Evolutionary conservation across 2,329 filamentous ascomycete species (phyloP).

Genomic region (Microthyrium microscopicum): DNA sequence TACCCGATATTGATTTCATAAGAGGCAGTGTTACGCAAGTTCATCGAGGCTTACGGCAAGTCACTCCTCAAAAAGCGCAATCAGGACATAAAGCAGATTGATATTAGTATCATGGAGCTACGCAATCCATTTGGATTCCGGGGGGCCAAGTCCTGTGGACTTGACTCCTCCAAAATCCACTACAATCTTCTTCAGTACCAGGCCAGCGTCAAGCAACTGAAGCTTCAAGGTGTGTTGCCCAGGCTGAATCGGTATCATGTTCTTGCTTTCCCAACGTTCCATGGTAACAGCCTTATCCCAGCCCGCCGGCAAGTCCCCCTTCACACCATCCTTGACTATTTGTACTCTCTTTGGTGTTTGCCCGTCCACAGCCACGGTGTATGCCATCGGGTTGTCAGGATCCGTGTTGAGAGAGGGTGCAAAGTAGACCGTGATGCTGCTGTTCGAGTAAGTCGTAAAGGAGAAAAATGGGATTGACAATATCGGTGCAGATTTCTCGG

Average conservation of each 20-base stretch:
- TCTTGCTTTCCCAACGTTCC: slow-evolving; percentile 13
- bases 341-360: neutral
- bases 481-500: no score
- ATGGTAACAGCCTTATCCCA: slow-evolving; percentile 10
- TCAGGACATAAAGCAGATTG: no score
- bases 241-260: slow-evolving; percentile 25
- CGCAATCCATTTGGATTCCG: no score
- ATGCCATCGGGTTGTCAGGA: neutral
- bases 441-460: no score
- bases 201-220: slow-evolving; percentile 35
- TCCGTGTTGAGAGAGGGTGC: slow-evolving; percentile 4
- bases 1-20: no score
- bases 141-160: slow-evolving; percentile 38
- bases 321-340: neutral
- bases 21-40: no score
- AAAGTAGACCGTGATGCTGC: no score
- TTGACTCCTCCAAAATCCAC: slow-evolving; percentile 38
- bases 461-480: no score
- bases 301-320: slow-evolving; percentile 7
- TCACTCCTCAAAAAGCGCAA: no score
- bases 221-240: slow-evolving; percentile 34
- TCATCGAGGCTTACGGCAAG: no score
- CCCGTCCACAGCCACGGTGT: slow-evolving; percentile 3
- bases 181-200: slow-evolving; percentile 40
- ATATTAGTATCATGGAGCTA: no score